Percentiles rank a stretch among this genome's conserved stretches.
phyloP scores from a whole-genome alignment of 192 early-diverging fungal genomes.

The Allomyces javanicus region DNA sequence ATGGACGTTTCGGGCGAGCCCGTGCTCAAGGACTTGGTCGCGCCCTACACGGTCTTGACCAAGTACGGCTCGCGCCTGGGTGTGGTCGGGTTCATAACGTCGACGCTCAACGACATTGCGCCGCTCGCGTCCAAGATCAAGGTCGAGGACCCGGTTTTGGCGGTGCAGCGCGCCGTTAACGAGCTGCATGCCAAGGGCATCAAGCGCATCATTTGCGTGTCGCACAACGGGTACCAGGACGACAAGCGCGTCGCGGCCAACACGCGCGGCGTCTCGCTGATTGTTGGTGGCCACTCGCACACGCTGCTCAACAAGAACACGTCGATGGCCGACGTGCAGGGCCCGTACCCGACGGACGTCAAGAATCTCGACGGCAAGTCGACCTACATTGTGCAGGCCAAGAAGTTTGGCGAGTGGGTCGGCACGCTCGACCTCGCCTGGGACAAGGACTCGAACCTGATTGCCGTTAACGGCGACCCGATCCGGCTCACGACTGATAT shows the following conservation, averaged over 20 bases:
- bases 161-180: slow-evolving; percentile 41
- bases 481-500: slow-evolving; percentile 33
- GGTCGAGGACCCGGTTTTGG: slow-evolving; percentile 35
- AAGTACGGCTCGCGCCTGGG: slow-evolving; percentile 32
- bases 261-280: slow-evolving; percentile 34
- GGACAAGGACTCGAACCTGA: slow-evolving; percentile 28
- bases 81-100: slow-evolving; percentile 43
- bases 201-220: slow-evolving; percentile 42
- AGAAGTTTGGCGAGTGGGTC: slow-evolving; percentile 39
- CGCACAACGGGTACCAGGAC: slow-evolving; percentile 53
- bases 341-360: slow-evolving; percentile 49
- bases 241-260: slow-evolving; percentile 39
- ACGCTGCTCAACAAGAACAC: slow-evolving; percentile 35
- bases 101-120: slow-evolving; percentile 35
- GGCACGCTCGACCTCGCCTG: slow-evolving; percentile 39
- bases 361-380: slow-evolving; percentile 38
- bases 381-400: slow-evolving; percentile 48
- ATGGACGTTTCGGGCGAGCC: slow-evolving; percentile 30
- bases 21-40: slow-evolving; percentile 23
- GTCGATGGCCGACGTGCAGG: slow-evolving; percentile 22
- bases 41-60: slow-evolving; percentile 45
- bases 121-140: slow-evolving; percentile 19
- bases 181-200: slow-evolving; percentile 35
- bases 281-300: slow-evolving; percentile 63
- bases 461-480: slow-evolving; percentile 32